Conservation (phyloP, 306 rosid species). For the Benincasa hispida region DNA sequence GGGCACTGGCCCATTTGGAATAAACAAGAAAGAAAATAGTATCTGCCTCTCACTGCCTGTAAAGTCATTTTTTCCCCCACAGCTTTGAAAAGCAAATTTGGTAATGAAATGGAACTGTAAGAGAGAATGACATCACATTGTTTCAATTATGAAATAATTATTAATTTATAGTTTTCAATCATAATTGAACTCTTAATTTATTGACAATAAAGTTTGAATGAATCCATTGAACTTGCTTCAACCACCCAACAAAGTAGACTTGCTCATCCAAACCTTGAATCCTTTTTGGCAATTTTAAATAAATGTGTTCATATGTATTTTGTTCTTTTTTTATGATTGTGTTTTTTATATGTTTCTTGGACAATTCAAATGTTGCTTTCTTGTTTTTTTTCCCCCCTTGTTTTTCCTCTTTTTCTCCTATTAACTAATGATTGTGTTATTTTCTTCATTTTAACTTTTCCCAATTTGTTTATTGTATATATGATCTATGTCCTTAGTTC, state of each 20-base stretch:
- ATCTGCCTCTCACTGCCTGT: not conserved
- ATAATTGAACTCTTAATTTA: constrained; percentile 21
- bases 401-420: not conserved
- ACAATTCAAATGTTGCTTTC: not conserved
- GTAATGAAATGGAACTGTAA: not conserved
- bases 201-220: constrained; percentile 16
- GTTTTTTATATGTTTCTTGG: not conserved
- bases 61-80: not conserved
- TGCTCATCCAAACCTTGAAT: constrained; percentile 15
- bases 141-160: constrained; percentile 7
- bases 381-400: not conserved
- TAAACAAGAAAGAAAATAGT: not conserved
- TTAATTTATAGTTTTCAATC: constrained; percentile 12
- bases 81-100: not conserved
- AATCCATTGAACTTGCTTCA: constrained; percentile 29
- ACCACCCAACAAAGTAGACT: constrained; percentile 10
- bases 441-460: not conserved
- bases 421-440: not conserved
- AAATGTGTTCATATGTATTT: not conserved
- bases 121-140: constrained; percentile 3
- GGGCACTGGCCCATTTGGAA: constrained; percentile 1
- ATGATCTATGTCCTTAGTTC: not conserved
- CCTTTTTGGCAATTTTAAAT: constrained; percentile 3
- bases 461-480: not conserved
- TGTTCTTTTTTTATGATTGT: constrained; percentile 1